Evolutionary conservation across 208 protist species (phyloP), one percentile per base, ranked within the genome.

Genomic region (Trichomonas gallinae): DNA sequence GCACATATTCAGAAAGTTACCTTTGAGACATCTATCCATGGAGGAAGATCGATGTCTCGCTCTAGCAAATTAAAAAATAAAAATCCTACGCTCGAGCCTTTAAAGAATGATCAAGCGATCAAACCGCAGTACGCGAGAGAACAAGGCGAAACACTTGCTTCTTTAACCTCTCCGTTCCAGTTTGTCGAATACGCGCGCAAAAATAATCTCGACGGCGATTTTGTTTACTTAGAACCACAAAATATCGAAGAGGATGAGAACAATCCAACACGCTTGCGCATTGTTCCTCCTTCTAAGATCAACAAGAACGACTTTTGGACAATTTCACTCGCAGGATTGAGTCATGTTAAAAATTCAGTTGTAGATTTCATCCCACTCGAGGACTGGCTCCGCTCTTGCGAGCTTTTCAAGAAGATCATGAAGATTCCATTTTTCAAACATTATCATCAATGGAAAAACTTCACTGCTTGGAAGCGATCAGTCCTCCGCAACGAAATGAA

Each of bases 361-460:
- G 87, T 93, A 15, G 87, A 93, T 51, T 93, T 93, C 44, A 51
- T 93, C 4, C 23, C 23, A 17, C 44, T 93, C 26, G 87, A 51
- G n/a, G 87, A 93, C 46, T 93, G 87, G 87, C 40, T 93, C 44
- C 40, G 87, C 26, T 93, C 87, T 38, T 93, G 87, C 44, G 87
- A 93, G 17, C 31, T 93, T 17, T 93, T 93, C 44, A 48, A 93
- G n/a, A 34, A 93, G 46, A 93, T 93, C 15, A 93, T 58, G 44
- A 93, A 51, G 21, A 93, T 93, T 58, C 87, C 87, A 51, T 93
- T 93, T 93, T 93, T 93, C 44, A 93, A 93, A 93, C 40, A 93
- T 93, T 93, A 93, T 51, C 87, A 93, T 51, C 87, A 93, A 93
- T 93, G 87, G 87, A 93, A 93, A 58, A 93, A 42, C 44, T 93